These are phyloP conservation scores for Pythium aquatile DNA, from an alignment of 352 stramenopile genomes.

Conservation along the genomic window DNA sequence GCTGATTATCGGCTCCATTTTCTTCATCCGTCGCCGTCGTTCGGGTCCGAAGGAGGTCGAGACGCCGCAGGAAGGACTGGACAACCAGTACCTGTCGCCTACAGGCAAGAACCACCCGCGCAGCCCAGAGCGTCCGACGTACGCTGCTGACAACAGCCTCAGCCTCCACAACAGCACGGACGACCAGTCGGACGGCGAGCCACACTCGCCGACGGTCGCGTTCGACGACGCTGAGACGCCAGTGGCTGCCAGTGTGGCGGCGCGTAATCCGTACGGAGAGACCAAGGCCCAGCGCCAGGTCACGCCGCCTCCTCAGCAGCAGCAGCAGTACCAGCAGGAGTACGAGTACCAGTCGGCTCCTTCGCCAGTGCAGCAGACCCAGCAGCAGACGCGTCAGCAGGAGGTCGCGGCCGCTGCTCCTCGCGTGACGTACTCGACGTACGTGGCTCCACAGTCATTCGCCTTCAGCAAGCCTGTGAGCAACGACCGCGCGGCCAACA, in stretches of 20 bases:
- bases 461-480: conserved; percentile 27
- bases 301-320: conserved; percentile 3
- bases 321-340: conserved; percentile 6
- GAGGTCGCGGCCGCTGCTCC: background rate
- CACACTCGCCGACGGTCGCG: conserved; percentile 19
- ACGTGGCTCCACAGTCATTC: conserved; percentile 12
- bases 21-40: conserved; percentile 64
- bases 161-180: conserved; percentile 30
- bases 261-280: conserved; percentile 11
- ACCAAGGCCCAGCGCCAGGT: background rate
- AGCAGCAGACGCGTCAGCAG: conserved; percentile 13
- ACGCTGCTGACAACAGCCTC: conserved; percentile 33
- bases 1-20: conserved; percentile 65
- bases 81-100: conserved; percentile 63
- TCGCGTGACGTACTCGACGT: conserved; percentile 14
- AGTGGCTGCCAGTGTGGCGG: conserved; percentile 1
- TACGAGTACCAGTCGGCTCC: background rate
- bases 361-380: background rate
- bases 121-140: conserved; percentile 31
- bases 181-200: conserved; percentile 22
- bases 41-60: conserved; percentile 28
- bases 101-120: conserved; percentile 19
- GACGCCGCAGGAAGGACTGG: conserved; percentile 37
- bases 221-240: conserved; percentile 24
- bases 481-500: conserved; percentile 8